Evolutionary conservation across 2,329 filamentous ascomycete species (phyloP).

Genomic region (Exutisphaerella laricina): DNA sequence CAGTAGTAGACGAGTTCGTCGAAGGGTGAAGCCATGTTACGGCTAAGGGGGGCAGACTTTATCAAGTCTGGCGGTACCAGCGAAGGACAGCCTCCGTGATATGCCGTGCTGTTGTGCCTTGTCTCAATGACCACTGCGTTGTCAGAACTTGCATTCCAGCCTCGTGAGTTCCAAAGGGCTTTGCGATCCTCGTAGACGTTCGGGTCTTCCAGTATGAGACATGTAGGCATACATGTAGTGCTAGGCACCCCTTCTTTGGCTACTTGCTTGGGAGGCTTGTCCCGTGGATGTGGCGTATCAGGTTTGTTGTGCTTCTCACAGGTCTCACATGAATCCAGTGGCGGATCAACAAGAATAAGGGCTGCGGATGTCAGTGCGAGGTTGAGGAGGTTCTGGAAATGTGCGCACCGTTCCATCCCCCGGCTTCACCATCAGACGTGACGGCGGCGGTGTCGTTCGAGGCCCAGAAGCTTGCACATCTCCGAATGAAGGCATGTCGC

Average conservation of each 20-base stretch:
- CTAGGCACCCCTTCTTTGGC: conserved; percentile 1
- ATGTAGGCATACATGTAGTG: conserved; percentile 1
- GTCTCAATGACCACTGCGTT: conserved; percentile 4
- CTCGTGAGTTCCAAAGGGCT: conserved; percentile 11
- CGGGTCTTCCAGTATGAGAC: conserved; percentile 14
- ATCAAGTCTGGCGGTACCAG: conserved; percentile 5
- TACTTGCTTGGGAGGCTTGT: not conserved
- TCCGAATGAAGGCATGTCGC: conserved; percentile 19
- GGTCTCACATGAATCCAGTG: conserved; percentile 12
- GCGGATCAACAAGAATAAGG: conserved; percentile 17
- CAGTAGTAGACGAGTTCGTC: conserved; percentile 18
- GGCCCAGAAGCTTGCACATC: conserved; percentile 25
- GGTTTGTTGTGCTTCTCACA: conserved; percentile 8
- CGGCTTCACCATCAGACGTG: not conserved
- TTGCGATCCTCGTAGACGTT: conserved; percentile 5
- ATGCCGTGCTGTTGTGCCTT: conserved; percentile 13
- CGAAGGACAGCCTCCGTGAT: conserved; percentile 13
- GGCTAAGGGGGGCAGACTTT: not conserved
- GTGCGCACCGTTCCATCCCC: conserved; percentile 11
- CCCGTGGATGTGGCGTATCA: not conserved
- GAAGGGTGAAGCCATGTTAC: conserved; percentile 11
- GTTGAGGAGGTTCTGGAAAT: not conserved
- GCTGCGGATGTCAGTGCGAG: conserved; percentile 7
- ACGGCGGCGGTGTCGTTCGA: not conserved
- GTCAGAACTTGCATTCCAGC: not conserved